Base-by-base conservation (phyloP, 164 flowering plant species). In the Umbilicus rupestris region DNA sequence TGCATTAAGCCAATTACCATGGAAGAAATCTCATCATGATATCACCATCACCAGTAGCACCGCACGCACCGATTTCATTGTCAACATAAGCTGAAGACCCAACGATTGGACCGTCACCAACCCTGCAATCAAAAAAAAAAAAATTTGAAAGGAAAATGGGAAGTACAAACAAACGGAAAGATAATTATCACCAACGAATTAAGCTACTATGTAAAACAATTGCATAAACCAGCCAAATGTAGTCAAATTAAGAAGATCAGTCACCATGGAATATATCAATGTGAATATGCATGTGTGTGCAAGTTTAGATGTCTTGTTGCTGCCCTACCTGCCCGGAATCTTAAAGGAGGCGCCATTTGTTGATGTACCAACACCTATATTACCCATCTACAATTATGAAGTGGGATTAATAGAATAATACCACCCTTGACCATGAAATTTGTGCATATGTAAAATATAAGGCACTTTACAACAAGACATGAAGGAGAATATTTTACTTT, bases 1-100 rank as follows among this genome's bases (percentile, higher is more conserved):
- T 55, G 60, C 17, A 12, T 2, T 28, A 28, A 55, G 29, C 60
- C 19, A 49, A 64, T 52, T 81, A 90, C 98, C 98, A 93, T 46
- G 98, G 97, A 72, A 93, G 94, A 74, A 93, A 93, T 72, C 98
- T 92, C 98, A 93, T 93, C 98, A 93, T 90, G 73, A 93, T 79
- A 80, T 93, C 98, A 66, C 98, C 97, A 78, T 93, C 98, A 15
- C 98, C 98, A 44, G 94, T 90, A 73, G 97, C 97, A 64, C 98
- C 96, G 78, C 98, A 93, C 52, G 94, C 97, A 57, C 97, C 98
- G 73, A 90, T 86, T 65, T 93, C 98, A 69, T 79, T 77, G 78
- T 90, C 96, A 24, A 87, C 98, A 80, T 93, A 93, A 44, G 98
- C 89, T 62, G 98, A 85, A 66, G 98, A 93, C 70, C 98, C 98